Evolutionary conservation across 2,329 filamentous ascomycete genomes (phyloP), one percentile per base, ranked within the genome.

Genomic region (Leptosphaerulina australis): DNA sequence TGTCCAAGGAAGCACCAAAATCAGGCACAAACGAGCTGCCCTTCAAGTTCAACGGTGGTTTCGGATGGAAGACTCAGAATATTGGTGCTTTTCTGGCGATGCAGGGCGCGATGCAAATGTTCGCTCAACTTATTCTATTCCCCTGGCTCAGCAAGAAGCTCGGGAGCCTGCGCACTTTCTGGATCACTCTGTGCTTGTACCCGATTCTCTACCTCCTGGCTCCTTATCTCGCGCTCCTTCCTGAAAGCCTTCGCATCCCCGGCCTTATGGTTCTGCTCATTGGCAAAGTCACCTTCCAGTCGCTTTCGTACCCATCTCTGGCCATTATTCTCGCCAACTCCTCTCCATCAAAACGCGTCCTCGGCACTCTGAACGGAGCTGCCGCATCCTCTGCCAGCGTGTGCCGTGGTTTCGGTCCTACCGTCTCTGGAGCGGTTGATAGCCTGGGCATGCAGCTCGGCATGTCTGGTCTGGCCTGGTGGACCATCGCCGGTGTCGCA

Each of bases 241-340:
- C 94, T 0, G 79, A 85, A 12, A 76, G 76, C 22, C 73, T 91
- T 30, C 86, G 88, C 53, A 88, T 89, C 76, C 76, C 85, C 2
- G 90, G 88, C 18, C 85, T 96, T 40, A 93, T 91, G 67, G 64
- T 85, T 6, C 79, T 93, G 18, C 81, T 97, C 9, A 82, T 96
- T 59, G 91, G 89, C 86, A 97, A 97, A 74, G 96, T 95, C 69
- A 95, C 91, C 0, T 91, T 94, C 63, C 86, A 93, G 62, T 92
- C 91, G 35, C 86, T 97, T 74, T 88, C 92, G 0, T 97, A 96
- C 73, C 94, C 94, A 9, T 90, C 88, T 64, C 91, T 92, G 60
- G 88, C 88, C 9, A 95, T 97, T 50, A 84, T 99, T 49, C 82
- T 96, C 22, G 89, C 91, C 52, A 96, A 97, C 72, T 88, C 91